Percentiles rank a stretch among this genome's conserved stretches.
Conservation (phyloP, 495 filamentous ascomycete genomes). For the Podospora didyma region DNA sequence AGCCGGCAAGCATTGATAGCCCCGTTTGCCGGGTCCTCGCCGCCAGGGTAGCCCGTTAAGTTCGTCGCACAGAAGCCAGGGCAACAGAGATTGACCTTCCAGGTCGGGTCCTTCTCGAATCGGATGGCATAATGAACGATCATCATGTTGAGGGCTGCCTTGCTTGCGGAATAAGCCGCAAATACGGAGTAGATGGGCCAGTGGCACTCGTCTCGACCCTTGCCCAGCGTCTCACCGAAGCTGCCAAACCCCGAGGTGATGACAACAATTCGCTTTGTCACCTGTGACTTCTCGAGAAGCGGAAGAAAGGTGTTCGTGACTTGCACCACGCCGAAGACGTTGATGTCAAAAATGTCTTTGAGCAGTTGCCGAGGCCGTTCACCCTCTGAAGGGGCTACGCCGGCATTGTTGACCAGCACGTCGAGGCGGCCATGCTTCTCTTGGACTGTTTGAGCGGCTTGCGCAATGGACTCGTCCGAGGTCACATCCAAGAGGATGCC, state of each 20-base stretch:
- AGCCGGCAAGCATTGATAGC: constrained; percentile 16
- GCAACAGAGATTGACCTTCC: constrained; percentile 25
- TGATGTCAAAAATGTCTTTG: constrained; percentile 34
- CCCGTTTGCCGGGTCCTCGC: constrained; percentile 3
- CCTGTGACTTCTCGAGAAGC: constrained; percentile 35
- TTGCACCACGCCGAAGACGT: constrained; percentile 35
- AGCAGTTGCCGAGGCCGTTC: background rate
- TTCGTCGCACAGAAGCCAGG: constrained; percentile 22
- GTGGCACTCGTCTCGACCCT: background rate
- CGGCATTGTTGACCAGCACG: constrained; percentile 52
- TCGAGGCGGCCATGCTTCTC: constrained; percentile 43
- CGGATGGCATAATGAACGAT: constrained; percentile 9
- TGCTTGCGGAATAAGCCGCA: constrained; percentile 28
- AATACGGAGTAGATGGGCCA: background rate
- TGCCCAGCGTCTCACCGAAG: constrained; percentile 17
- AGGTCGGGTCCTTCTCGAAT: constrained; percentile 13
- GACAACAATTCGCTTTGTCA: constrained; percentile 38
- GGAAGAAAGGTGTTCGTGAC: constrained; percentile 44
- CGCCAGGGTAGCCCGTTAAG: constrained; percentile 9
- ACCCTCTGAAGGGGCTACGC: constrained; percentile 9
- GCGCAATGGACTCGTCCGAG: constrained; percentile 48
- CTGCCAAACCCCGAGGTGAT: constrained; percentile 28
- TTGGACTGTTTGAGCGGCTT: constrained; percentile 31
- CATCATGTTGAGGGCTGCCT: constrained; percentile 43
- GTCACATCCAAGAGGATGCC: constrained; percentile 41